Conservation (phyloP, 2,329 filamentous ascomycete species). For the Cryoendolithus antarcticus region DNA sequence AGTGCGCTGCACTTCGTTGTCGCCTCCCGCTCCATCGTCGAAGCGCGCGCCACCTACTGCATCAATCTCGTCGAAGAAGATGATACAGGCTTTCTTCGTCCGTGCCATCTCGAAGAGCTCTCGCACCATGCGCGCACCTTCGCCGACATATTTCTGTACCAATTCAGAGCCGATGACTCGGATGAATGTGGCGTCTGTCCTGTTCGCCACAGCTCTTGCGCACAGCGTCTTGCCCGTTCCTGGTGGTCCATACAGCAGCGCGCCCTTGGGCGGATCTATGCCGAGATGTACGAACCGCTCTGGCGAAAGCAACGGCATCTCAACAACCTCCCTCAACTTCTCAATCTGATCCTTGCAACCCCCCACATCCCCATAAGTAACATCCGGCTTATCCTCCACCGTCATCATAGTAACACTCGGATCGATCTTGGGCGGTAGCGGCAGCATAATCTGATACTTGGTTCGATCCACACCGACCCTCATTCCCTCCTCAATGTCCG, state of each 20-base stretch:
- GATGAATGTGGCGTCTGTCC: constrained; percentile 97
- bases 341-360: constrained; percentile 99
- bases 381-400: constrained; percentile 97
- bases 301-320: constrained; percentile 92
- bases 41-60: constrained; percentile 92
- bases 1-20: constrained; percentile 95
- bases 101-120: constrained; percentile 99
- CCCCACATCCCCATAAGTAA: constrained; percentile 96
- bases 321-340: constrained; percentile 95
- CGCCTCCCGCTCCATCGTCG: constrained; percentile 88
- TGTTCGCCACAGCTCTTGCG: constrained; percentile 90
- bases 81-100: constrained; percentile 99
- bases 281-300: constrained; percentile 98
- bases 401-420: constrained; percentile 99
- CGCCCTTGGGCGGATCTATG: constrained; percentile 96
- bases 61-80: constrained; percentile 99
- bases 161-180: constrained; percentile 95
- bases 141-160: constrained; percentile 97
- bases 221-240: constrained; percentile 99
- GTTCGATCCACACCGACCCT: constrained; percentile 92
- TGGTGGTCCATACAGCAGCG: constrained; percentile 87
- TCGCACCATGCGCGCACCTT: constrained; percentile 94
- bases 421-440: constrained; percentile 94
- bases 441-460: constrained; percentile 98
- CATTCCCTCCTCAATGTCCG: constrained; percentile 99